phyloP scores from a whole-genome alignment of 768 basidiomycete genomes.

The Gautieria morchelliformis region DNA sequence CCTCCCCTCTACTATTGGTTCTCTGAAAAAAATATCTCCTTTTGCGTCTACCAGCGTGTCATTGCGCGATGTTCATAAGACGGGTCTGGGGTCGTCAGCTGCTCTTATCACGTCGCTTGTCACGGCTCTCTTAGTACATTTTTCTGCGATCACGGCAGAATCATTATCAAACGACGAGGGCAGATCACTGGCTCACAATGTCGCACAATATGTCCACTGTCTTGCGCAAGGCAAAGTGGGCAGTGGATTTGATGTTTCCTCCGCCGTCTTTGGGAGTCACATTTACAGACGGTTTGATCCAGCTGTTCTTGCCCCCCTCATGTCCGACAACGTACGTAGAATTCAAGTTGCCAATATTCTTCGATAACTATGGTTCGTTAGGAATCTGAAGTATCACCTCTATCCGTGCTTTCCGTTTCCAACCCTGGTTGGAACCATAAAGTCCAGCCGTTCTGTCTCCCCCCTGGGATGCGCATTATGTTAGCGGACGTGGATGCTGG shows the following conservation, averaged over 20 bases:
- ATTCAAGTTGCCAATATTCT: slow-evolving; percentile 23
- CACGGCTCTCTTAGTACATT: slow-evolving; percentile 72
- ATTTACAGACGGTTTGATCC: slow-evolving; percentile 84
- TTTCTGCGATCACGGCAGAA: slow-evolving; percentile 46
- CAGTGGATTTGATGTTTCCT: slow-evolving; percentile 92
- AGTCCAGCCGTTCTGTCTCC: slow-evolving; percentile 67
- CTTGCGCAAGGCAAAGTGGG: slow-evolving; percentile 97
- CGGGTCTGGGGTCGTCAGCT: slow-evolving; percentile 93
- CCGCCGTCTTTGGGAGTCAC: slow-evolving; percentile 92
- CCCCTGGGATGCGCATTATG: slow-evolving; percentile 73
- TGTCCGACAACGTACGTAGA: slow-evolving; percentile 36
- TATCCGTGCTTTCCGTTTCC: slow-evolving; percentile 47
- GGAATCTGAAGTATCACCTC: slow-evolving; percentile 22
- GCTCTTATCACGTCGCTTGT: slow-evolving; percentile 94
- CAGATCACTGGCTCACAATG: slow-evolving; percentile 69
- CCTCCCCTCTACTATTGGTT: slow-evolving; percentile 53
- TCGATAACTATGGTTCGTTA: neutral
- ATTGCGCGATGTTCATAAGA: slow-evolving; percentile 88
- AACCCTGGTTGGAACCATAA: slow-evolving; percentile 69
- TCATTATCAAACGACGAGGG: slow-evolving; percentile 41
- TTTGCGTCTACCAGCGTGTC: slow-evolving; percentile 63
- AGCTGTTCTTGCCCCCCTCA: slow-evolving; percentile 51
- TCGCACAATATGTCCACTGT: slow-evolving; percentile 91
- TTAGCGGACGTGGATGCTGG: slow-evolving; percentile 95
- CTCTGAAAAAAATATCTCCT: slow-evolving; percentile 60